Percentiles rank a stretch among this genome's conserved stretches.
phyloP scores from a whole-genome alignment of 768 basidiomycete genomes.

The Hygrophorus russula region DNA sequence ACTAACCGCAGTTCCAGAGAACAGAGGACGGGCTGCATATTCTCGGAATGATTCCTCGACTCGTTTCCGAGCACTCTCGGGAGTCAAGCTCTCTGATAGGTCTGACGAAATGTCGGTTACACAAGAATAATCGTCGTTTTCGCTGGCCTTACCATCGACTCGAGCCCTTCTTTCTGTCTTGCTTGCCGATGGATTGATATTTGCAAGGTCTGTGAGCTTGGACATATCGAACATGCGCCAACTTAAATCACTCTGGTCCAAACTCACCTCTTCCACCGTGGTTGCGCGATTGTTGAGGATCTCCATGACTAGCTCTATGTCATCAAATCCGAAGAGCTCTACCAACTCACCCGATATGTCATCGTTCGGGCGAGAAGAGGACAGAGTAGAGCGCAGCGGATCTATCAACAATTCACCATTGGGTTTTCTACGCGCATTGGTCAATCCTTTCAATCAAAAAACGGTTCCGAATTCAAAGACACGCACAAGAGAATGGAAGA shows the following conservation, averaged over 20 bases:
- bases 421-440: constrained; percentile 14
- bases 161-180: too few relatives aligned
- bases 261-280: constrained; percentile 38
- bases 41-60: constrained; percentile 49
- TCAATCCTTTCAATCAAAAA: not conserved
- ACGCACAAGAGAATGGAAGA: constrained; percentile 17
- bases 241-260: not conserved
- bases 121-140: too few relatives aligned
- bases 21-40: constrained; percentile 59
- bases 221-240: not conserved
- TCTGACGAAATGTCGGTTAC: not conserved
- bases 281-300: constrained; percentile 47
- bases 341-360: constrained; percentile 68
- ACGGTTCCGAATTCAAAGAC: not conserved
- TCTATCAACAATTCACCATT: constrained; percentile 17
- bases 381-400: constrained; percentile 28
- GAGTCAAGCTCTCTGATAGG: not conserved
- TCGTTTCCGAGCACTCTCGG: constrained; percentile 39
- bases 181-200: too few relatives aligned
- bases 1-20: constrained; percentile 41
- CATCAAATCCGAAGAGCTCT: constrained; percentile 77
- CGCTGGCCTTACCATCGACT: too few relatives aligned
- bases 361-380: constrained; percentile 44
- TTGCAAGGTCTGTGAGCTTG: not conserved
- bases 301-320: constrained; percentile 67